Percentiles rank a stretch among this genome's conserved stretches.
These are phyloP conservation scores for Dictyophora rubrovolvata DNA, from an alignment of 768 basidiomycete species.

Conservation along the genomic window DNA sequence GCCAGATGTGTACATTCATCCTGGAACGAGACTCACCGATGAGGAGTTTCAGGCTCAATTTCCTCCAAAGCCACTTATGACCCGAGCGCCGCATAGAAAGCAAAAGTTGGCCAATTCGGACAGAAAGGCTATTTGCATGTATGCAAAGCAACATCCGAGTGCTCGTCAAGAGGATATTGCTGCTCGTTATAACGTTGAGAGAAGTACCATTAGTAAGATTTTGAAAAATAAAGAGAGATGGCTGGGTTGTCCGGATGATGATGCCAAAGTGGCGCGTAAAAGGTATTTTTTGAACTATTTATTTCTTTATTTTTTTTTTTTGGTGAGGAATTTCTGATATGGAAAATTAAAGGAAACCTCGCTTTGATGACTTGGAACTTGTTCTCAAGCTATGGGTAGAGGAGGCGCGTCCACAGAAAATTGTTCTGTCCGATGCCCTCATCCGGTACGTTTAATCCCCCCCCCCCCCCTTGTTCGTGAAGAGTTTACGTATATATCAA, in stretches of 20 bases:
- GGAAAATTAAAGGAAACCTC: slow-evolving; percentile 4
- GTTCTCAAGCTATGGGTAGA: slow-evolving; percentile 41
- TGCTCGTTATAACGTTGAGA: slow-evolving; percentile 63
- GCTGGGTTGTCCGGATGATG: slow-evolving; percentile 57
- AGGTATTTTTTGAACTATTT: slow-evolving; percentile 31
- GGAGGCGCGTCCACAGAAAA: slow-evolving; percentile 23
- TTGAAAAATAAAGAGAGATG: slow-evolving; percentile 77
- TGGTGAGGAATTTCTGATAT: too few species aligned
- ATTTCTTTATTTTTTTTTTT: background rate
- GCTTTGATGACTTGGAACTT: slow-evolving; percentile 10
- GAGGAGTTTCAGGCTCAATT: slow-evolving; percentile 5
- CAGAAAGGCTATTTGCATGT: slow-evolving; percentile 65
- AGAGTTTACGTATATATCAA: background rate
- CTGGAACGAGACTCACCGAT: background rate
- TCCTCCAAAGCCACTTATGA: slow-evolving; percentile 2
- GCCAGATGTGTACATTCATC: background rate
- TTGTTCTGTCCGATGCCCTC: slow-evolving; percentile 51
- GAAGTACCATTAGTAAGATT: slow-evolving; percentile 91
- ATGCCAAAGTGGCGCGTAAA: slow-evolving; percentile 55
- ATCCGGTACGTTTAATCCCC: slow-evolving; percentile 28
- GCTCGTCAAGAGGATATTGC: slow-evolving; percentile 82
- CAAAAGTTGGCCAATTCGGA: slow-evolving; percentile 66
- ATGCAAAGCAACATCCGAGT: slow-evolving; percentile 51
- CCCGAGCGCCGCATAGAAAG: slow-evolving; percentile 26
- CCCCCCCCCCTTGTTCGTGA: background rate